Evolutionary conservation across 768 basidiomycete species (phyloP).

Genomic region (Hygrocybe punicea): DNA sequence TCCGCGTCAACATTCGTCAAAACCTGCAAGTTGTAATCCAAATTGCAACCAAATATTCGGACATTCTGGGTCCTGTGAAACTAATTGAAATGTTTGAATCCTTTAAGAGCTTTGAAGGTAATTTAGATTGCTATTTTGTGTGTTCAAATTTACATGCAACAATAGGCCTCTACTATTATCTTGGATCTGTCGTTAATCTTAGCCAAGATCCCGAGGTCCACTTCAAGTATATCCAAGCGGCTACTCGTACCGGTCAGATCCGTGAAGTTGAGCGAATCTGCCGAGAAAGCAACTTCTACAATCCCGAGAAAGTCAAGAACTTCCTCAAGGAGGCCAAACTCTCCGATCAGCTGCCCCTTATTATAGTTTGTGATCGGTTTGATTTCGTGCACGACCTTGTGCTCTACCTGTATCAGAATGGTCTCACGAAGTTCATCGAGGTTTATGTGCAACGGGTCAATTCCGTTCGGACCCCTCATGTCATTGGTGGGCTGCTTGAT

Average conservation of each 20-base stretch:
- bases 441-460: conserved; percentile 99
- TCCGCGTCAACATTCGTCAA: conserved; percentile 93
- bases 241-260: conserved; percentile 95
- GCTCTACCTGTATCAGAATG: conserved; percentile 97
- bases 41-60: conserved; percentile 98
- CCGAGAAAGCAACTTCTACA: conserved; percentile 95
- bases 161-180: conserved; percentile 92
- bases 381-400: conserved; percentile 99
- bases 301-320: conserved; percentile 99
- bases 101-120: conserved; percentile 96
- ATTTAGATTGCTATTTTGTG: conserved; percentile 7
- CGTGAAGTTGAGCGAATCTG: conserved; percentile 99
- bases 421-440: conserved; percentile 94
- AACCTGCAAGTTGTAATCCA: conserved; percentile 96
- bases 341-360: conserved; percentile 92
- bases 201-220: conserved; percentile 95
- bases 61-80: conserved; percentile 94
- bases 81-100: conserved; percentile 98
- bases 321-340: conserved; percentile 99
- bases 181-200: conserved; percentile 96
- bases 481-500: conserved; percentile 92
- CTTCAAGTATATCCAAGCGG: conserved; percentile 99
- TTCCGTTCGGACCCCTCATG: conserved; percentile 94
- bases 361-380: conserved; percentile 99
- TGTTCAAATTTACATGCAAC: background rate